Conservation (phyloP, 441 rosid species). For the Sinapis alba region DNA sequence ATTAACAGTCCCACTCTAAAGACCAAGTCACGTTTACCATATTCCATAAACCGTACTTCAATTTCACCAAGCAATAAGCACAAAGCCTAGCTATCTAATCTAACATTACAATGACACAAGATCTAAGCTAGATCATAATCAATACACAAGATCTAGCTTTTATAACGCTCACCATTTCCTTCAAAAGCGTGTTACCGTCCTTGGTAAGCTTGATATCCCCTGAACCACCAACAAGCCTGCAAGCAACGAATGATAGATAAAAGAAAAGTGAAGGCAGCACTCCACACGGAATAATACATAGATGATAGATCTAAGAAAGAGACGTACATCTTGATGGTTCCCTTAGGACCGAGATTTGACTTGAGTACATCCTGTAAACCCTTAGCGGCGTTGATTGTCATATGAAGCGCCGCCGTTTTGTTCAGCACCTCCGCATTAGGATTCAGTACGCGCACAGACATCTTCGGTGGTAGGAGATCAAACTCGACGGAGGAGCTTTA, state of each 20-base stretch:
- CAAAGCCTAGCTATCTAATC: slow-evolving; percentile 1
- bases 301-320: slow-evolving; percentile 13
- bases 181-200: slow-evolving; percentile 92
- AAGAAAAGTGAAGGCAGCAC: background rate
- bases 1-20: background rate
- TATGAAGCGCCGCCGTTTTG: slow-evolving; percentile 98
- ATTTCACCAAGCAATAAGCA: background rate
- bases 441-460: slow-evolving; percentile 90
- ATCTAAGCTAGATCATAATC: background rate
- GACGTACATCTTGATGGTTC: slow-evolving; percentile 89
- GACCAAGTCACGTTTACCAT: background rate
- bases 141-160: slow-evolving; percentile 34
- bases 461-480: slow-evolving; percentile 40
- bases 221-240: slow-evolving; percentile 99
- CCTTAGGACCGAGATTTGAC: slow-evolving; percentile 94
- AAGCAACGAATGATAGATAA: no score
- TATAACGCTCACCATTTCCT: slow-evolving; percentile 72
- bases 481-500: no score
- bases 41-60: background rate
- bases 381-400: slow-evolving; percentile 98
- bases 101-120: background rate
- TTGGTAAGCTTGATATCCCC: slow-evolving; percentile 97
- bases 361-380: slow-evolving; percentile 95
- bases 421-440: slow-evolving; percentile 98
- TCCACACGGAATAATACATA: background rate